Evolutionary conservation across 1,139 yeast genomes (phyloP).

Genomic region (Starmera stellimalicola): DNA sequence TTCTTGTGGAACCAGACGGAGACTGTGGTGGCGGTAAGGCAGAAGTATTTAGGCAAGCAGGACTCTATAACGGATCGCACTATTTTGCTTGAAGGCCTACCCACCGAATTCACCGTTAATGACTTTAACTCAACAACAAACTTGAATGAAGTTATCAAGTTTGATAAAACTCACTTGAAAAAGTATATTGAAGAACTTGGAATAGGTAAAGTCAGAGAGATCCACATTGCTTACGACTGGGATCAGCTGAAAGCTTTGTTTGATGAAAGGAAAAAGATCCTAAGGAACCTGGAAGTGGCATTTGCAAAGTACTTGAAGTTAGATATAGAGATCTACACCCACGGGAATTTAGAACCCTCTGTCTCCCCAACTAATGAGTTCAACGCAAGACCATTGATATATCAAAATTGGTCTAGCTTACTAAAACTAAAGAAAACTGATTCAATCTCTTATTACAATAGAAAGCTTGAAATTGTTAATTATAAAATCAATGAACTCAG

Average conservation of each 20-base stretch:
- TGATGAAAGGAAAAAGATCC: constrained; percentile 24
- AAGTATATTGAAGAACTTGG: constrained; percentile 51
- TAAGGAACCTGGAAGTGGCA: constrained; percentile 33
- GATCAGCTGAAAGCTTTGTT: constrained; percentile 35
- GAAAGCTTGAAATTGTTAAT: constrained; percentile 48
- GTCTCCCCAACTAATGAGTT: constrained; percentile 10
- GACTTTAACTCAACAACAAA: constrained; percentile 16
- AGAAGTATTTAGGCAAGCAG: constrained; percentile 68
- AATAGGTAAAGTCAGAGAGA: constrained; percentile 48
- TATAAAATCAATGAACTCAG: constrained; percentile 42
- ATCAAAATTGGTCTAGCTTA: constrained; percentile 36
- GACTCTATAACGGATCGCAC: constrained; percentile 81
- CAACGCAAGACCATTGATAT: constrained; percentile 29
- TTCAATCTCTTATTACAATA: constrained; percentile 52
- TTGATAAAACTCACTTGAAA: constrained; percentile 34
- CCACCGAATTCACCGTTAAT: constrained; percentile 50
- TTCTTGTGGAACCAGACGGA: constrained; percentile 54
- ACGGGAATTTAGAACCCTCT: constrained; percentile 17
- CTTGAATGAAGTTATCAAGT: constrained; percentile 2
- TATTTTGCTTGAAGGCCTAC: constrained; percentile 69
- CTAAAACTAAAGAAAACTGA: constrained; percentile 52
- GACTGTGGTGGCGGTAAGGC: constrained; percentile 58
- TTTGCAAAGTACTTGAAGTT: constrained; percentile 39
- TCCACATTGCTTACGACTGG: constrained; percentile 50
- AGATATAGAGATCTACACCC: constrained; percentile 28